phyloP scores from a whole-genome alignment of 148 eudicot species.

The Chenopodium quinoa region DNA sequence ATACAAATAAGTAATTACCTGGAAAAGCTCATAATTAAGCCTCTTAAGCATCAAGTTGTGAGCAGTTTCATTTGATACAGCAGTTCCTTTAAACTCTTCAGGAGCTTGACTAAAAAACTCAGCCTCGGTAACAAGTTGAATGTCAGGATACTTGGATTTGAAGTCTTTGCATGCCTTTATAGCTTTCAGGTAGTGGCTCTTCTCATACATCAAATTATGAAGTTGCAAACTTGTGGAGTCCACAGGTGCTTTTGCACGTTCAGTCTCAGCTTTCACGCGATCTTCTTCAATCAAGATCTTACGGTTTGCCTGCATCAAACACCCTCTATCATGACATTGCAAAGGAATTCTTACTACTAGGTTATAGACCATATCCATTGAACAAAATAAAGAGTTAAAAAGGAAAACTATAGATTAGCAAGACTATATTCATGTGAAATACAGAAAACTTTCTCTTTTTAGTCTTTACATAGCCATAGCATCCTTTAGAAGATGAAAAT shows the following conservation, averaged over 20 bases:
- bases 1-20: conserved; percentile 38
- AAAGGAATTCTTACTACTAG: conserved; percentile 6
- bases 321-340: conserved; percentile 15
- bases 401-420: neutral
- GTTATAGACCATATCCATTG: neutral
- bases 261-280: conserved; percentile 79
- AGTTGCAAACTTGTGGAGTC: conserved; percentile 92
- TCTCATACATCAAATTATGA: conserved; percentile 95
- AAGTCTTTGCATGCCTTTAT: conserved; percentile 97
- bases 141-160: conserved; percentile 93
- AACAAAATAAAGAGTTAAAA: neutral
- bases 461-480: neutral
- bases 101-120: conserved; percentile 85
- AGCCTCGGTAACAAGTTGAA: conserved; percentile 86
- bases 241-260: conserved; percentile 86
- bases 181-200: conserved; percentile 90
- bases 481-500: neutral
- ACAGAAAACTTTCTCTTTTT: neutral
- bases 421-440: neutral
- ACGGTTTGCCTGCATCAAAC: conserved; percentile 73
- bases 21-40: conserved; percentile 86
- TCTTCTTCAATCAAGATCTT: conserved; percentile 89
- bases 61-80: conserved; percentile 56
- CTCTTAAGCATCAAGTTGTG: conserved; percentile 90
- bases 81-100: conserved; percentile 61